phyloP scores from a whole-genome alignment of 306 rosid species.

The Acmispon strigosus region DNA sequence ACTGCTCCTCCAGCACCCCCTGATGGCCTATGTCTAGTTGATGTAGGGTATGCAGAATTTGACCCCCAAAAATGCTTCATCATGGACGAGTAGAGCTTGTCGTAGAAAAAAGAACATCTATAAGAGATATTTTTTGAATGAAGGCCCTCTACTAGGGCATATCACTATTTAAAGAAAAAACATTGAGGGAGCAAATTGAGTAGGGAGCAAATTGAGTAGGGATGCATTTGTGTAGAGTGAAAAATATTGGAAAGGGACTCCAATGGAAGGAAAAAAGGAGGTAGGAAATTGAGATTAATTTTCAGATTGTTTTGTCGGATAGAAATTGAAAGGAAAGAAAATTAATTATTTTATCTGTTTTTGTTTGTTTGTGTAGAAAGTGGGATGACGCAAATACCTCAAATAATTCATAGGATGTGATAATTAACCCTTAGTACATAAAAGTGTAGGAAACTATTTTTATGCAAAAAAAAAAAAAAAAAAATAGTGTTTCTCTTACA shows the following conservation, averaged over 20 bases:
- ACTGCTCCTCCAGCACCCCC: slow-evolving; percentile 98
- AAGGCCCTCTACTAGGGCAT: background rate
- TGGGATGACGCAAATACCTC: no score
- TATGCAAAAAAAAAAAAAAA: no score
- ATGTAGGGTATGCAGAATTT: slow-evolving; percentile 82
- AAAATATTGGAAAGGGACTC: background rate
- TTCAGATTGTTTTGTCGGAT: background rate
- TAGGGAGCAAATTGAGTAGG: background rate
- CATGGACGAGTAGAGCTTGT: slow-evolving; percentile 23
- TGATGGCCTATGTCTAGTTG: slow-evolving; percentile 78
- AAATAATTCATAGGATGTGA: no score
- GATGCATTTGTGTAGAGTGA: background rate
- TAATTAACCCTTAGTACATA: no score
- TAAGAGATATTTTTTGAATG: background rate
- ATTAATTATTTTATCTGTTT: no score
- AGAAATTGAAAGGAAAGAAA: background rate
- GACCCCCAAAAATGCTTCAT: slow-evolving; percentile 47
- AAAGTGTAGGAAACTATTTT: no score
- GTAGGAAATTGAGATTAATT: no score
- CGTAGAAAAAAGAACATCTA: background rate
- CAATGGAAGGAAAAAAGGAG: background rate
- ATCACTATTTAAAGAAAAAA: background rate
- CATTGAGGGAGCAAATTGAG: background rate
- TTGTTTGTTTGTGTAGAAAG: no score
- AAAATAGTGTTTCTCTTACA: no score